Conservation (phyloP, 192 early-diverging fungal species). For the Dissophora globulifera region DNA sequence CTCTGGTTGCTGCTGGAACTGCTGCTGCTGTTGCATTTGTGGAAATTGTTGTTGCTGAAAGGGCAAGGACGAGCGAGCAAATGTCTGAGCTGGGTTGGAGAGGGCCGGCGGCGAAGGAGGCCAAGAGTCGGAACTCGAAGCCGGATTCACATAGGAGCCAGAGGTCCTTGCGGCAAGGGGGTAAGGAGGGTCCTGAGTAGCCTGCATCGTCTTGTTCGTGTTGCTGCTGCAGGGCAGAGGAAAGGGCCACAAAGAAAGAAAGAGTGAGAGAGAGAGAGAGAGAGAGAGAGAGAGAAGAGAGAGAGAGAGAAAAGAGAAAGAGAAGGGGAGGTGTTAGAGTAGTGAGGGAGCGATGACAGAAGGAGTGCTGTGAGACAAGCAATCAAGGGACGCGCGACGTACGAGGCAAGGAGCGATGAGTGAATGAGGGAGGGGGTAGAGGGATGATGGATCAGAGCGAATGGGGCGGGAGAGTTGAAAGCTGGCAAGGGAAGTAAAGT, state of each 20-base stretch:
- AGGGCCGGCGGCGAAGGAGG: conserved; percentile 5
- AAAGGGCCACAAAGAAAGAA: not conserved
- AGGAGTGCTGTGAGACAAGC: too few relatives aligned
- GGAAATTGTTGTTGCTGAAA: conserved; percentile 1
- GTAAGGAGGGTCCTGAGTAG: conserved; percentile 12
- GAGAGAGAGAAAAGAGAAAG: not conserved
- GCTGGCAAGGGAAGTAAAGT: too few relatives aligned
- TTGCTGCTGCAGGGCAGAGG: not conserved
- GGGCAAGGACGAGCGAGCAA: not conserved
- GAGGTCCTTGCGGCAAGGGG: conserved; percentile 1
- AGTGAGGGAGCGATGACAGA: too few relatives aligned
- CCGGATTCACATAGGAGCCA: not conserved
- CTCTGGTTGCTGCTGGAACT: too few relatives aligned
- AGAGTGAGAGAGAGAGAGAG: not conserved
- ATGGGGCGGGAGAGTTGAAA: too few relatives aligned
- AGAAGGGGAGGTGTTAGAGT: not conserved
- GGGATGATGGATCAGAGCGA: too few relatives aligned
- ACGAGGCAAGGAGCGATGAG: too few relatives aligned
- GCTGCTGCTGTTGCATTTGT: not conserved
- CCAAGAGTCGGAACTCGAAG: not conserved
- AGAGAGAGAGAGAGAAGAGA: not conserved
- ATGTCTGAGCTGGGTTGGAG: not conserved
- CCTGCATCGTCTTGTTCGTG: conserved; percentile 4
- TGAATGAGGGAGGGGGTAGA: too few relatives aligned
- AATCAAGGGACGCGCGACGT: too few relatives aligned